These are phyloP conservation scores for Adansonia digitata DNA, from an alignment of 345 rosid genomes.

Conservation along the genomic window DNA sequence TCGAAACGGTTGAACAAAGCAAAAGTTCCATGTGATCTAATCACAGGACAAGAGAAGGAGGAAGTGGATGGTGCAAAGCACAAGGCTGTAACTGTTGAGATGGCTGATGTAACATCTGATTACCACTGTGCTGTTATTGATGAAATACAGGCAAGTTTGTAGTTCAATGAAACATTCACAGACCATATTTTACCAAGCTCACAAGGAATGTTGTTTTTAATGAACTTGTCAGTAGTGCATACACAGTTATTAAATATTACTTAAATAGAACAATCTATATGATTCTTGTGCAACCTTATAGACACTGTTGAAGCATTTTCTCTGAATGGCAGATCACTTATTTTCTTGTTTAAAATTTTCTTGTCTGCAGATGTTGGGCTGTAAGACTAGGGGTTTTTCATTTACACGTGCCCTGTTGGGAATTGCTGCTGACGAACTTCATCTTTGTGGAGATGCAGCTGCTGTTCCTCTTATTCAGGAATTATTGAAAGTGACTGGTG, in stretches of 20 bases:
- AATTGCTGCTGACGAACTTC: constrained; percentile 79
- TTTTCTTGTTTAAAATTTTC: neutral
- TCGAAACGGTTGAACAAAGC: constrained; percentile 80
- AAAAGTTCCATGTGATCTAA: constrained; percentile 78
- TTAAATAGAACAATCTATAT: neutral
- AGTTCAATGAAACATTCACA: neutral
- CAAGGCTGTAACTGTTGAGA: constrained; percentile 90
- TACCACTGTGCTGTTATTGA: constrained; percentile 84
- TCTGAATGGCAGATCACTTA: neutral
- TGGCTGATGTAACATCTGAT: constrained; percentile 63
- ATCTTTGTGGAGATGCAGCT: constrained; percentile 93
- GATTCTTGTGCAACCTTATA: neutral
- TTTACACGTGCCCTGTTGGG: constrained; percentile 93
- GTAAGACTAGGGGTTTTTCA: constrained; percentile 76
- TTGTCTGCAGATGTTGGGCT: constrained; percentile 62
- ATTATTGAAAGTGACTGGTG: constrained; percentile 68
- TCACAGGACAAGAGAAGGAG: constrained; percentile 91
- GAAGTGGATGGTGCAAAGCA: constrained; percentile 86
- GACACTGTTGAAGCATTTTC: neutral
- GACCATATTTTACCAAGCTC: neutral
- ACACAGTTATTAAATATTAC: neutral
- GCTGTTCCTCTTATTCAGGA: constrained; percentile 76
- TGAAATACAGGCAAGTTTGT: constrained; percentile 68
- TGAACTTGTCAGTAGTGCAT: neutral
- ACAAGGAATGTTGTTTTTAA: neutral